Evolutionary conservation across 306 rosid species (phyloP).

Genomic region (Prunus padus): DNA sequence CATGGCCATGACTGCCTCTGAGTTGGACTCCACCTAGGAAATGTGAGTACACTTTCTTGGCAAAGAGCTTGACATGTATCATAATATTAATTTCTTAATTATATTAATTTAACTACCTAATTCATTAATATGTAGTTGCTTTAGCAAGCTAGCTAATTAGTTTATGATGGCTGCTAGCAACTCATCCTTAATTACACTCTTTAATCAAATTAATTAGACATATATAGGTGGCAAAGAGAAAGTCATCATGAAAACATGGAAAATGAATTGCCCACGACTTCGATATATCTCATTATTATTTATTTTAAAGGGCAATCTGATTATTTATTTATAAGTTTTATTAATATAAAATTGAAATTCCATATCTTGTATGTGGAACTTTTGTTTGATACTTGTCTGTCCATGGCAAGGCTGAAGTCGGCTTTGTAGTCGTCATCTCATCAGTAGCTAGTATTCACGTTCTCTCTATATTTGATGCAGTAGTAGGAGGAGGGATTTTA

Average conservation of each 20-base stretch:
- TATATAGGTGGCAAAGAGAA: not conserved
- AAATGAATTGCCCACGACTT: not conserved
- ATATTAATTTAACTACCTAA: not conserved
- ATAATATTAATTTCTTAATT: slow-evolving; percentile 2
- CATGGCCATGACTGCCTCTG: slow-evolving; percentile 19
- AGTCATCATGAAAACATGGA: not conserved
- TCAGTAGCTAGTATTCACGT: slow-evolving; percentile 42
- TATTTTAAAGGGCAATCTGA: not conserved
- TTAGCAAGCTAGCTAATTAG: not conserved
- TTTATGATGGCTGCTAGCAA: not conserved
- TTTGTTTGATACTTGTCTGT: slow-evolving; percentile 61
- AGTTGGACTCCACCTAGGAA: slow-evolving; percentile 40
- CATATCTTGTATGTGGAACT: slow-evolving; percentile 35
- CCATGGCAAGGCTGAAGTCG: slow-evolving; percentile 44
- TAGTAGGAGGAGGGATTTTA: slow-evolving; percentile 21
- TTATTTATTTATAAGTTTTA: not conserved
- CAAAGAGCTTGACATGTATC: slow-evolving; percentile 20
- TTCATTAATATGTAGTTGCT: not conserved
- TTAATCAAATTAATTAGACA: not conserved
- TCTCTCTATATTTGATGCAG: slow-evolving; percentile 33
- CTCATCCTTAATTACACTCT: not conserved
- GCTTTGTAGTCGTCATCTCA: slow-evolving; percentile 54
- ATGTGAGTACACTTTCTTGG: slow-evolving; percentile 22
- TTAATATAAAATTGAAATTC: not conserved
- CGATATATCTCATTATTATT: not conserved